phyloP scores from a whole-genome alignment of 345 rosid genomes.

The Eucalyptus erythrocorys region DNA sequence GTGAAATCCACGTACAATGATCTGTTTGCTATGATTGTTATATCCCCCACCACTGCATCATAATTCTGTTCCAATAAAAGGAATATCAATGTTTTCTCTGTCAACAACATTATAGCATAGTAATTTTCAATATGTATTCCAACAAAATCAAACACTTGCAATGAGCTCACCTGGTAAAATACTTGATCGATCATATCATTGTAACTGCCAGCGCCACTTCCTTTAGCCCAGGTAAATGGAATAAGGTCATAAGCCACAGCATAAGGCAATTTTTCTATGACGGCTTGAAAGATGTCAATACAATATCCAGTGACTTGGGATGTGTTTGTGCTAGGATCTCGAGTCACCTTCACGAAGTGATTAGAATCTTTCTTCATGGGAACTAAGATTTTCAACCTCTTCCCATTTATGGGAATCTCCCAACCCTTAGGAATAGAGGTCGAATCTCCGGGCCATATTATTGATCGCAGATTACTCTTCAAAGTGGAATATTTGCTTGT shows the following conservation, averaged over 20 bases:
- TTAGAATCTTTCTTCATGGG: accelerated
- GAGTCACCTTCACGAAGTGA: background rate
- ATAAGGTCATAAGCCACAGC: background rate
- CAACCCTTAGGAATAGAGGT: background rate
- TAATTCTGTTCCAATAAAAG: background rate
- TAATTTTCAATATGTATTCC: no score
- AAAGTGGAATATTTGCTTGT: background rate
- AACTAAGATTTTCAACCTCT: background rate
- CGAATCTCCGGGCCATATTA: background rate
- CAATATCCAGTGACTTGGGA: background rate
- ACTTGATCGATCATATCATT: background rate
- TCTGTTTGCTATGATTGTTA: background rate
- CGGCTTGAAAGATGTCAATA: background rate
- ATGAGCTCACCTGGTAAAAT: background rate
- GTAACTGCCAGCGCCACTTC: accelerated
- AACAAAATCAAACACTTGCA: background rate
- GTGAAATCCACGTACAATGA: background rate
- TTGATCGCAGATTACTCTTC: background rate
- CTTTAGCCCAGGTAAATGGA: background rate
- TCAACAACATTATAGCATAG: background rate
- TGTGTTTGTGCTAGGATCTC: background rate
- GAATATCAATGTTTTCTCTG: background rate
- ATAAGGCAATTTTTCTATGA: background rate
- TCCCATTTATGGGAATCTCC: background rate
- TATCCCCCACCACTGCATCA: background rate